Evolutionary conservation across 805 yeast genomes (phyloP), one percentile per base, ranked within the genome.

Genomic region (Starmerella apicola): DNA sequence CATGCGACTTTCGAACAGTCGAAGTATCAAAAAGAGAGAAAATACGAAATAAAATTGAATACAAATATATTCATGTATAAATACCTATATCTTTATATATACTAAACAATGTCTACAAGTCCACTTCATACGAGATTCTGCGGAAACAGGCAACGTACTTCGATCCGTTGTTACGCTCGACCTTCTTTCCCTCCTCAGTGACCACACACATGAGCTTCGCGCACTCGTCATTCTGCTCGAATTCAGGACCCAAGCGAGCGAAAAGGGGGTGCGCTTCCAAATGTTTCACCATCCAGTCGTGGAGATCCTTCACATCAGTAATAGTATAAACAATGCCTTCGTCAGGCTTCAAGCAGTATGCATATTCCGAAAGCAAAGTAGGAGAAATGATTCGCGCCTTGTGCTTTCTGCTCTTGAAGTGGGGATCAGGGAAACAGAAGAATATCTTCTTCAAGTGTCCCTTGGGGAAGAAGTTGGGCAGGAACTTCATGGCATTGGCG

Each of bases 381-480:
- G 76, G 78, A 39, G 98, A 86, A 49, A 91, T 74, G 55, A 91
- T 91, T 65, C 98, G 72, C 5, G 96, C 96, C 68, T 91, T 91
- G 63, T 91, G 98, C 58, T 91, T 91, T 56, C 97, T 71, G 61
- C 84, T 94, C 59, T 91, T 91, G 68, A 91, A 91, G 61, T 91
- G 98, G 6, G 98, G 98, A 61, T 91, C 98, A n/a, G 98, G 98
- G 71, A 91, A 91, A 60, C 98, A 91, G 66, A 91, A 91, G 64
- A 91, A 91, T 72, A 91, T 82, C 66, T 88, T 91, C 25, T 78
- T 74, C 37, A 86, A 64, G 58, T 85, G 96, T 5, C 76, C 76
- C 59, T 79, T 79, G 42, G 69, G 66, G 64, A 91, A 91, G 60
- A 91, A 91, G 59, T 91, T 91, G 18, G 98, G 97, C 46, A 85